phyloP scores from a whole-genome alignment of 768 basidiomycete species.

The Hirschioporus abietinus region DNA sequence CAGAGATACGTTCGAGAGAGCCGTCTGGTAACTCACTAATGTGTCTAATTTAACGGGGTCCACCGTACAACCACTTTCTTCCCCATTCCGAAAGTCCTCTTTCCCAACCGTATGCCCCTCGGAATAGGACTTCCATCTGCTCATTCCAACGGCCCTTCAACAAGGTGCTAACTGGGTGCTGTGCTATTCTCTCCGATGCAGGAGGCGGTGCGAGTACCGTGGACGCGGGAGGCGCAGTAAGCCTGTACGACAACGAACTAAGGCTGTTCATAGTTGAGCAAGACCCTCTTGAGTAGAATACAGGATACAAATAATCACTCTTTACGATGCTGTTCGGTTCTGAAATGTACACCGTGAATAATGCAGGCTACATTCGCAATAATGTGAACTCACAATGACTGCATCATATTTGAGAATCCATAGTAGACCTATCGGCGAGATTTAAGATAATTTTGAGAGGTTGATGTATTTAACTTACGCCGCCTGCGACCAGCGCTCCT shows the following conservation, averaged over 20 bases:
- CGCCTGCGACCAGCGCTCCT: conserved; percentile 62
- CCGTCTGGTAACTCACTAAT: conserved; percentile 7
- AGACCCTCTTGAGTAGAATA: background rate
- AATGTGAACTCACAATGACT: conserved; percentile 38
- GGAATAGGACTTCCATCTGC: conserved; percentile 42
- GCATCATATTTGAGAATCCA: conserved; percentile 62
- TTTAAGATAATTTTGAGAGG: background rate
- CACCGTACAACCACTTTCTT: conserved; percentile 14
- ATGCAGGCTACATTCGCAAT: background rate
- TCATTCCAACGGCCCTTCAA: conserved; percentile 56
- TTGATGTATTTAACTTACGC: conserved; percentile 34
- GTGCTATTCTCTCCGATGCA: conserved; percentile 48
- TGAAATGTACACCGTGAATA: conserved; percentile 20
- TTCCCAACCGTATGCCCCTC: conserved; percentile 42
- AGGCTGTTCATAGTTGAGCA: background rate
- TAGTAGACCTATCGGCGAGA: conserved; percentile 50
- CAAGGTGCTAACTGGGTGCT: conserved; percentile 40
- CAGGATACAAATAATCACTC: conserved; percentile 33
- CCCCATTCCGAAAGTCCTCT: conserved; percentile 26
- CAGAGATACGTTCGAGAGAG: no score
- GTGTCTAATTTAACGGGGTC: background rate
- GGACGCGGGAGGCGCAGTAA: conserved; percentile 40
- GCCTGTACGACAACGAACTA: conserved; percentile 21
- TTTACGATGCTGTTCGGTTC: conserved; percentile 48
- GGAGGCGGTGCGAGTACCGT: conserved; percentile 45